Base-by-base conservation (phyloP, 2,329 filamentous ascomycete genomes). In the Clonostachys chloroleuca region DNA sequence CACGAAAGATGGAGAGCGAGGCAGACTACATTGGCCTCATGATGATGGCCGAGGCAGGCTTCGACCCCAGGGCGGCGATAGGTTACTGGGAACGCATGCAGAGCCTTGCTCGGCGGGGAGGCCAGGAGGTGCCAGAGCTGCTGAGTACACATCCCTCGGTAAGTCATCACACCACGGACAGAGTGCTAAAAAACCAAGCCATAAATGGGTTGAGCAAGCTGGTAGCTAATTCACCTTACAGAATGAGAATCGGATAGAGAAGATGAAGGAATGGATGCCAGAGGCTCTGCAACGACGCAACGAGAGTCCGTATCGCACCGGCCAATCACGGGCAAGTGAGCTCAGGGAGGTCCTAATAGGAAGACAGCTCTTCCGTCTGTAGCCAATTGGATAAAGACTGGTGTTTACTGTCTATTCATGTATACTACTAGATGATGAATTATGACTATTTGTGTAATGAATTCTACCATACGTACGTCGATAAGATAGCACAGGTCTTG, bases 11-110 rank as follows among this genome's bases (percentile, higher is more conserved):
- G 67, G 88, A 87, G 72, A 81, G 75, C 43, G 87, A 92, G 68
- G 88, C 88, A 0, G 88, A 92, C 59, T 89, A 87, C 56, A 89
- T 92, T 43, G 88, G 88, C 1, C 65, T 92, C 34, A 81, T 92
- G 77, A 87, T 92, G 77, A 92, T 92, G 86, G 81, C 87, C 0
- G 81, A 89, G 66, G 85, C 84, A 24, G 92, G 88, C 67, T 92
- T 87, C 60, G 75, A 89, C 51, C 88, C 88, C 1, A 66, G 74
- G 12, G 80, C 81, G 50, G 87, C 87, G 0, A 70, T 86, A 40
- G 72, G 70, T 0, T 80, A 92, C 49, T 89, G 83, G 84, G 64
- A 75, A 59, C 67, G 83, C 44, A 88, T 89, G 83, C 81, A 86
- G 52, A 60, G 62, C 37, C 60, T 66, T 4, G 70, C 68, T 43